Evolutionary conservation across 768 basidiomycete species (phyloP), one percentile per base, ranked within the genome.

Genomic region (Mycena amicta): DNA sequence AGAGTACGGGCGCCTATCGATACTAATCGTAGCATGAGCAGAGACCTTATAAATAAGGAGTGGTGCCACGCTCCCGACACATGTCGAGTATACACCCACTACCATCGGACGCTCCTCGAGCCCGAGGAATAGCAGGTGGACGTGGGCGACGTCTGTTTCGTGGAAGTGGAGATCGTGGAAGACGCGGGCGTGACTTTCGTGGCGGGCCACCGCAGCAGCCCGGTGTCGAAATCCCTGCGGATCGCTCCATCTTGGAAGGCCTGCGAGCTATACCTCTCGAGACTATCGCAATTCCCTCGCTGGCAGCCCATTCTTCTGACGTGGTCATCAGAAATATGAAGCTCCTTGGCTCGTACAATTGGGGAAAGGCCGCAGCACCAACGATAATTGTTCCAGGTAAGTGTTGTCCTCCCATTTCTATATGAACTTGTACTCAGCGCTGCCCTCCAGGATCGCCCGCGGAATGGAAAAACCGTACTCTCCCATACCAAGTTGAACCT

Each of bases 391-490:
- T 79, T 27, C 77, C 78, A 55, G 77, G 77, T 77, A n/a, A n/a
- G 26, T 28, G 72, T 30, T 13, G 22, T 23, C 22, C 12, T 23
- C 20, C 43, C n/a, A n/a, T n/a, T n/a, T n/a, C n/a, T n/a, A n/a
- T n/a, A n/a, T n/a, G n/a, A n/a, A n/a, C n/a, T n/a, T n/a, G n/a
- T n/a, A n/a, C n/a, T n/a, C n/a, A n/a, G n/a, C n/a, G n/a, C n/a
- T n/a, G n/a, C n/a, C n/a, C n/a, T n/a, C 12, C 50, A 83, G 82
- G 82, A 0, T 80, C 77, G 0, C 83, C 82, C 0, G 71, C 73
- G 33, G 59, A 73, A 47, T 83, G 83, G 83, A 67, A 59, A 0
- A 63, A 71, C 12, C 47, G 47, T 13, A 2, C 59, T 0, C 57
- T 73, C 4, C 78, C 81, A 5, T 72, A 64, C 46, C 64, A 52